These are phyloP conservation scores for Chaetomiaceae sp. DNA, from an alignment of 2,329 filamentous ascomycete genomes.

Conservation along the genomic window DNA sequence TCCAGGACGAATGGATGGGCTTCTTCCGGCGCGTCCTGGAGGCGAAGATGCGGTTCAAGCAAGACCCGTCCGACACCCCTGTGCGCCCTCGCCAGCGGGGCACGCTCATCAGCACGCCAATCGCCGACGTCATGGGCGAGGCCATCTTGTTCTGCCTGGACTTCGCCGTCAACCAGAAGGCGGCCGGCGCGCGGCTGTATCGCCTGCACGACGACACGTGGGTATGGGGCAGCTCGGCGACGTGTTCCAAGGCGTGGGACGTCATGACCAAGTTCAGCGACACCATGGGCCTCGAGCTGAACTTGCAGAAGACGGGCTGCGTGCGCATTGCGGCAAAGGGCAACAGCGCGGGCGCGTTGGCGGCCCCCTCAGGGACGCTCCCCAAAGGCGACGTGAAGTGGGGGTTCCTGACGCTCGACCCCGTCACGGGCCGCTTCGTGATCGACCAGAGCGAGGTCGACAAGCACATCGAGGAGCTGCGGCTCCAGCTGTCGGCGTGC, in stretches of 20 bases:
- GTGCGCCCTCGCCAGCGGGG: slow-evolving; percentile 45
- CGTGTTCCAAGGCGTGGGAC: slow-evolving; percentile 52
- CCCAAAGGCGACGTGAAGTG: slow-evolving; percentile 47
- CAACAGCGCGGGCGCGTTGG: slow-evolving; percentile 3
- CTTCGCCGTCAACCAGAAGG: slow-evolving; percentile 53
- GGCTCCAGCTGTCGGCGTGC: slow-evolving; percentile 49
- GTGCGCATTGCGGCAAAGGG: slow-evolving; percentile 35
- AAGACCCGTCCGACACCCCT: slow-evolving; percentile 42
- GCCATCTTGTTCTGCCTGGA: slow-evolving; percentile 57
- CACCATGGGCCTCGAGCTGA: slow-evolving; percentile 54
- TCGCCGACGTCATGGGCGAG: slow-evolving; percentile 54
- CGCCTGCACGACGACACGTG: slow-evolving; percentile 61
- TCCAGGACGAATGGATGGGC: slow-evolving; percentile 46
- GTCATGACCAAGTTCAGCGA: slow-evolving; percentile 50
- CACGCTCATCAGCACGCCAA: slow-evolving; percentile 50
- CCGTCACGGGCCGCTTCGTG: slow-evolving; percentile 48
- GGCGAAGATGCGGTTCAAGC: slow-evolving; percentile 46
- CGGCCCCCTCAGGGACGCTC: slow-evolving; percentile 32
- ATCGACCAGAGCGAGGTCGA: slow-evolving; percentile 58
- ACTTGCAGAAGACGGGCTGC: slow-evolving; percentile 46
- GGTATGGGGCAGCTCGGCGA: slow-evolving; percentile 51
- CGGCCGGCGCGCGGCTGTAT: slow-evolving; percentile 48
- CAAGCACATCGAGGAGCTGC: slow-evolving; percentile 54
- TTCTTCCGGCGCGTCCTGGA: slow-evolving; percentile 52
- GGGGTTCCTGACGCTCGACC: slow-evolving; percentile 53